A percentile compares a stretch with the other conserved stretches of the same genome.
Conservation (phyloP, 495 filamentous ascomycete genomes). For the Geopyxis carbonaria region DNA sequence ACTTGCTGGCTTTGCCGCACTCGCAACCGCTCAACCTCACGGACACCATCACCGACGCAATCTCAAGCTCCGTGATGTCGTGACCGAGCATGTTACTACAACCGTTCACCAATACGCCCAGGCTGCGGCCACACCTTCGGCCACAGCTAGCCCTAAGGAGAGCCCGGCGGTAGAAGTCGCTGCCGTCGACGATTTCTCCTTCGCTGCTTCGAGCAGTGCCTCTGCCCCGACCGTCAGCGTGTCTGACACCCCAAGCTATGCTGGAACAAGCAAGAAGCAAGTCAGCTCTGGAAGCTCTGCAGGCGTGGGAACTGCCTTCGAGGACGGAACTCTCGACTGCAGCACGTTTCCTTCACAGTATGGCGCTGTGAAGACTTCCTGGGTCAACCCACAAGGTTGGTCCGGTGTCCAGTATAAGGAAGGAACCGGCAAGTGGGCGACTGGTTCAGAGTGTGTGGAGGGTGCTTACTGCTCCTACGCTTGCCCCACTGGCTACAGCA, state of each 20-base stretch:
- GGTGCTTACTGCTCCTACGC: slow-evolving; percentile 80
- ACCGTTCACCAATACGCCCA: not conserved
- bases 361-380: slow-evolving; percentile 55
- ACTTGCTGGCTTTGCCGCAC: slow-evolving; percentile 11
- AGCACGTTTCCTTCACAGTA: slow-evolving; percentile 61
- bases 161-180: not conserved
- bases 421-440: slow-evolving; percentile 28
- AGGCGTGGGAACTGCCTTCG: slow-evolving; percentile 51
- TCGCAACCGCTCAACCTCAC: slow-evolving; percentile 16
- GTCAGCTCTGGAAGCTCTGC: not conserved
- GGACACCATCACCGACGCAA: slow-evolving; percentile 10
- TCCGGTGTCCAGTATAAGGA: slow-evolving; percentile 64
- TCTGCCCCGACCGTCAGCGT: not conserved
- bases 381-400: slow-evolving; percentile 56
- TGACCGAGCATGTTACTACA: slow-evolving; percentile 9
- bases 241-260: not conserved
- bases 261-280: not conserved
- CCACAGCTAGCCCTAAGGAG: not conserved
- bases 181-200: not conserved
- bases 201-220: not conserved
- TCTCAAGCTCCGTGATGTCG: not conserved
- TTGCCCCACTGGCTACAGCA: slow-evolving; percentile 80
- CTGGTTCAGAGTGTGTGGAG: slow-evolving; percentile 37
- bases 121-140: not conserved
- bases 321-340: slow-evolving; percentile 57